Evolutionary conservation across 1,139 yeast genomes (phyloP).

Genomic region (Wickerhamomyces sp.): DNA sequence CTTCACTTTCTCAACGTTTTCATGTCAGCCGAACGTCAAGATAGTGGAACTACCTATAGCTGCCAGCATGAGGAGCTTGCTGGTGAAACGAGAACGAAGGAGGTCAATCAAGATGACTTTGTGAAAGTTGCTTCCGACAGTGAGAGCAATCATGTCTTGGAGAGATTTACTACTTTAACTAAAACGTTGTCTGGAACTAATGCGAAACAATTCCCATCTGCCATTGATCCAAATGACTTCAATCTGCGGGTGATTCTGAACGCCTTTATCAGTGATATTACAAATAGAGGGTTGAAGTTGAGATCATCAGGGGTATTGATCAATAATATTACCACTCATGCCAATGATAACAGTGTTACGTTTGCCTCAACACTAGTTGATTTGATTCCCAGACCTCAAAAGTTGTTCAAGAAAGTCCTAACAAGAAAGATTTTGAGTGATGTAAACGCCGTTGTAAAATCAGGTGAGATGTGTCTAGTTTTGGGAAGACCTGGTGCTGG

Average conservation of each 20-base stretch:
- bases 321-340: conserved; percentile 41
- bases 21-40: too few relatives aligned
- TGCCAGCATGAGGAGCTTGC: too few relatives aligned
- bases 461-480: conserved; percentile 51
- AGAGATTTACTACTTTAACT: neutral
- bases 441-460: conserved; percentile 38
- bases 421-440: conserved; percentile 35
- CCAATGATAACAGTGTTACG: conserved; percentile 43
- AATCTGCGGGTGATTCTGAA: conserved; percentile 30
- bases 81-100: too few relatives aligned
- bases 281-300: conserved; percentile 39
- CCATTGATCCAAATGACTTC: conserved; percentile 30
- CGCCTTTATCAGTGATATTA: conserved; percentile 26
- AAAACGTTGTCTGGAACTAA: conserved; percentile 2
- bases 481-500: conserved; percentile 56
- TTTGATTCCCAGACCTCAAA: conserved; percentile 36
- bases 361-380: conserved; percentile 46
- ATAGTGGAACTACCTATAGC: too few relatives aligned
- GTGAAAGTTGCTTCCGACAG: neutral
- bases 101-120: neutral
- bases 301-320: conserved; percentile 44
- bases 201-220: conserved; percentile 38
- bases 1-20: too few relatives aligned
- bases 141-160: neutral
- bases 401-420: conserved; percentile 20